phyloP scores from a whole-genome alignment of 257 asterid species.

The Petrea volubilis region DNA sequence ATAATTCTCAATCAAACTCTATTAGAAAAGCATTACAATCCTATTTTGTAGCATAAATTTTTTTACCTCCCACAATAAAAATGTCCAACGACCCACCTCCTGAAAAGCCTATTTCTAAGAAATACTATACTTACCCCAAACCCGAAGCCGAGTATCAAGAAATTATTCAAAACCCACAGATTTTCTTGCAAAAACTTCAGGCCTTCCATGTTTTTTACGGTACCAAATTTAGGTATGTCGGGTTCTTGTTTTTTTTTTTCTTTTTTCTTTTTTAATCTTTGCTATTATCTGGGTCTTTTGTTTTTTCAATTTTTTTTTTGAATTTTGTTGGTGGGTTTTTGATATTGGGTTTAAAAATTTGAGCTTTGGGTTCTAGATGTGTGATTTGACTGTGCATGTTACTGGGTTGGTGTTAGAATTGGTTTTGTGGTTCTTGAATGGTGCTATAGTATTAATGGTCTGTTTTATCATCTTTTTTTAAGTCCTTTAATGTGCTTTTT shows the following conservation, averaged over 20 bases:
- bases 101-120: conserved; percentile 33
- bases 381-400: conserved; percentile 35
- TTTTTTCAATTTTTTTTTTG: background rate
- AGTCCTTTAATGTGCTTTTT: background rate
- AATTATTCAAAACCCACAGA: conserved; percentile 62
- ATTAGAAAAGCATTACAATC: conserved; percentile 22
- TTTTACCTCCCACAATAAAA: conserved; percentile 32
- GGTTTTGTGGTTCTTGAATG: conserved; percentile 11
- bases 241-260: background rate
- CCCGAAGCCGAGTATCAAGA: conserved; percentile 83
- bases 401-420: conserved; percentile 13
- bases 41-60: conserved; percentile 26
- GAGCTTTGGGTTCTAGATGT: background rate
- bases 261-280: background rate
- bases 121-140: conserved; percentile 61
- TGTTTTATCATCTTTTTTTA: background rate
- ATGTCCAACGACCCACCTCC: conserved; percentile 60
- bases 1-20: conserved; percentile 23
- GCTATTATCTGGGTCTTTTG: too few relatives aligned
- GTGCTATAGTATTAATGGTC: conserved; percentile 10
- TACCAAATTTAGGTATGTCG: conserved; percentile 46
- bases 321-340: background rate
- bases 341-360: background rate
- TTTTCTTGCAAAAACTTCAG: conserved; percentile 68
- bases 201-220: conserved; percentile 57